Evolutionary conservation across 768 basidiomycete genomes (phyloP), one percentile per base, ranked within the genome.

Genomic region (Suillus ampliporus): DNA sequence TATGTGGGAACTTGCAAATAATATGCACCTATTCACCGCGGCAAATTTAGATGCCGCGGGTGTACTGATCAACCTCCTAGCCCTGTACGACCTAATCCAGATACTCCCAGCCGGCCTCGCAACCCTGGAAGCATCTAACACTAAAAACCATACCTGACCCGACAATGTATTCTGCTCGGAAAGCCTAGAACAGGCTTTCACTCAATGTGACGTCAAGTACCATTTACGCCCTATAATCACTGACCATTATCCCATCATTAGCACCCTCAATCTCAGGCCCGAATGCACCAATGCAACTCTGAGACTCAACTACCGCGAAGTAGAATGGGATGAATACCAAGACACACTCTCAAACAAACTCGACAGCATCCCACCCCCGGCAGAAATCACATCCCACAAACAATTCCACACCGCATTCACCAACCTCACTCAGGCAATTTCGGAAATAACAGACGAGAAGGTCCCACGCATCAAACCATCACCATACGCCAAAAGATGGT

Each of bases 241-340:
- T 2, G 28, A 50, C 10, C 28, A 50, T 1, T 50, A 28, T 1
- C 48, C 48, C 0, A 31, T 31, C 1, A 19, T 50, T 0, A 50
- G 48, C 5, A 2, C 1, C 0, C 0, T 50, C 1, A 26, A 50
- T 8, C 5, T 50, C 0, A 8, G 9, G 0, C 48, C 48, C 1
- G 26, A 48, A 17, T 8, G 13, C 10, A 38, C 13, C 10, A 38
- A 38, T 11, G 1, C 37, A 13, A 3, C 13, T 11, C 13, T 11
- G 3, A 43, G 9, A 43, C n/a, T 2, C 4, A 50, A 50, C 8
- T 50, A 50, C 26, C 1, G 9, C 0, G 15, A 50, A 28, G 26
- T 8, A 0, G 4, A 17, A 7, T 50, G 48, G 48, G 47, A 48
- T 2, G 8, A 14, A 3, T n/a, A n/a, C n/a, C n/a, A n/a, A n/a